Percentiles rank a stretch among this genome's conserved stretches.
Conservation (phyloP, 306 rosid genomes). For the Coriaria nepalensis region DNA sequence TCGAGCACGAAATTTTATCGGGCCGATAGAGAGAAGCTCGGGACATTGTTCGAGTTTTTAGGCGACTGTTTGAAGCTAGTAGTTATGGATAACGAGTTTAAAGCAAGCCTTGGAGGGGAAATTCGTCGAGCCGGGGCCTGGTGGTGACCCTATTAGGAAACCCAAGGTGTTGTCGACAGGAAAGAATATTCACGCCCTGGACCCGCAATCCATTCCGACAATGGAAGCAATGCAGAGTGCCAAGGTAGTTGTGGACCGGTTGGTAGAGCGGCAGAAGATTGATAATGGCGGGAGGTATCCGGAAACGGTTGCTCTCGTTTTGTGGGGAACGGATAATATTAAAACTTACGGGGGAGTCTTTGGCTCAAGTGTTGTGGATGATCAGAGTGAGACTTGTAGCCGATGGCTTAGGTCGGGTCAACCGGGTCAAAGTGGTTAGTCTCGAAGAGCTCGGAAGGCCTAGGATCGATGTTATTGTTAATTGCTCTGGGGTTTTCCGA, state of each 20-base stretch:
- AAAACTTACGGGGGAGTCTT: conserved; percentile 98
- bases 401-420: conserved; percentile 77
- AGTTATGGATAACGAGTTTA: conserved; percentile 81
- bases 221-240: conserved; percentile 90
- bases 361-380: conserved; percentile 98
- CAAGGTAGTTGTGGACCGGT: conserved; percentile 43
- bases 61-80: conserved; percentile 79
- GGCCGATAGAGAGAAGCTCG: conserved; percentile 73
- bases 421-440: conserved; percentile 63
- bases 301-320: conserved; percentile 83
- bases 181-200: conserved; percentile 89
- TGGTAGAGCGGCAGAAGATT: conserved; percentile 51
- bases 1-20: conserved; percentile 79
- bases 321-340: conserved; percentile 98
- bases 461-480: conserved; percentile 90
- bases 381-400: conserved; percentile 80
- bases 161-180: conserved; percentile 94
- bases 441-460: conserved; percentile 99
- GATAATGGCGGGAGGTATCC: conserved; percentile 65
- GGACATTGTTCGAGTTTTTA: conserved; percentile 50
- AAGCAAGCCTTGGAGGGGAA: conserved; percentile 98
- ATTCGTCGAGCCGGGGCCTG: conserved; percentile 94
- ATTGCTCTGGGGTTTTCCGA: conserved; percentile 97
- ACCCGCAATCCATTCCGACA: conserved; percentile 90
- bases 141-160: conserved; percentile 93